A percentile compares a stretch with the other conserved stretches of the same genome.
These are phyloP conservation scores for Fusarium sororula DNA, from an alignment of 2,329 filamentous ascomycete species.

Conservation along the genomic window DNA sequence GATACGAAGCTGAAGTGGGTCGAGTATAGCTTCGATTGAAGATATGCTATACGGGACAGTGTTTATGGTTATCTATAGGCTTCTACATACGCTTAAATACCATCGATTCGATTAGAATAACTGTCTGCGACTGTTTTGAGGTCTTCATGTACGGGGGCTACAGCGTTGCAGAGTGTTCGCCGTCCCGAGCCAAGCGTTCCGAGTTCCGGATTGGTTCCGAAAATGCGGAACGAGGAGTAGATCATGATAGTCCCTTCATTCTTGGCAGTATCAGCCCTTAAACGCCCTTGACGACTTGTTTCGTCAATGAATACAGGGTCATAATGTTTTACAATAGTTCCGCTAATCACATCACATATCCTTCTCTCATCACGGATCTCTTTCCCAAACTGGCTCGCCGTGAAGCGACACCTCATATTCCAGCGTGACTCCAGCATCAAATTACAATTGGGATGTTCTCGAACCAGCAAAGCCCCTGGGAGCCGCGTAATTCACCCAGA, in stretches of 20 bases:
- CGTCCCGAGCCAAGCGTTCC: background rate
- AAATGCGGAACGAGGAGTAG: background rate
- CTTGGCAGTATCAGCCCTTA: background rate
- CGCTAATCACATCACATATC: background rate
- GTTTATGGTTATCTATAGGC: background rate
- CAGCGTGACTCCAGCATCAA: background rate
- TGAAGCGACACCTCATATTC: background rate
- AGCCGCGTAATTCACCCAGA: background rate
- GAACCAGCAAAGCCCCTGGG: background rate
- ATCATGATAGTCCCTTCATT: background rate
- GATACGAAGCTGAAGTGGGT: background rate
- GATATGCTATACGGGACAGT: background rate
- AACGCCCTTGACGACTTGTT: background rate
- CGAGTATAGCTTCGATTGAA: fast-evolving
- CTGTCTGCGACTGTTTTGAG: fast-evolving
- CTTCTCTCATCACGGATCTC: background rate
- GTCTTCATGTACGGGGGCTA: fast-evolving
- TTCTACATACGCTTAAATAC: background rate
- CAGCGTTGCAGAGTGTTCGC: background rate
- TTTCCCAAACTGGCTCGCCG: background rate
- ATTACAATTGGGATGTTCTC: background rate
- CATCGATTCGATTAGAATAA: fast-evolving
- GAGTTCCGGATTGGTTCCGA: background rate
- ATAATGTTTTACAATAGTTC: background rate
- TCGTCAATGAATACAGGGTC: background rate